Percentiles rank a stretch among this genome's conserved stretches.
phyloP scores from a whole-genome alignment of 345 rosid genomes.

The Gossypium rotundifolium region DNA sequence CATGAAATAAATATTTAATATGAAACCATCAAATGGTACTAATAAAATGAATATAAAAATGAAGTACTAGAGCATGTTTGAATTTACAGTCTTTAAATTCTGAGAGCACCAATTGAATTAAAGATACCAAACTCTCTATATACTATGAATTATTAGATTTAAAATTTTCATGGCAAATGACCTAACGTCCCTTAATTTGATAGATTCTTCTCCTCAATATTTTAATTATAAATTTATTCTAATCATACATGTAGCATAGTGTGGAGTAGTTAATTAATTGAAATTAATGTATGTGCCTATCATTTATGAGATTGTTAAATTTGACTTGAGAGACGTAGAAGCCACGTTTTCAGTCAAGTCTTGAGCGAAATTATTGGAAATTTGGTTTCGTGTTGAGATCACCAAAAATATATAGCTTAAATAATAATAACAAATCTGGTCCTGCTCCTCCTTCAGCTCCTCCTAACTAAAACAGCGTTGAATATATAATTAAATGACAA shows the following conservation, averaged over 20 bases:
- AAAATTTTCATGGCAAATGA: background rate
- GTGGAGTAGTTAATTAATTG: background rate
- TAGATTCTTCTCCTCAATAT: background rate
- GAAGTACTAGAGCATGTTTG: no score
- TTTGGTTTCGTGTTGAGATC: slow-evolving; percentile 10
- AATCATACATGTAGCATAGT: background rate
- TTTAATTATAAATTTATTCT: background rate
- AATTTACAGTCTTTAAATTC: no score
- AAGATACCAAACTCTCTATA: no score
- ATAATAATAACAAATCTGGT: background rate
- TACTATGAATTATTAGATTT: background rate
- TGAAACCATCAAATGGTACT: no score
- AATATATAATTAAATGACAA: background rate
- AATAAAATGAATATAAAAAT: no score
- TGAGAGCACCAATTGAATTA: no score
- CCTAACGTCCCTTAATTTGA: background rate
- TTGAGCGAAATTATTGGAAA: slow-evolving; percentile 3
- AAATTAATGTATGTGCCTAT: background rate
- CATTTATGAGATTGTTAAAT: background rate
- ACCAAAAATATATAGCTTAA: background rate
- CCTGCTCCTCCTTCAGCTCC: background rate
- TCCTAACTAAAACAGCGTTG: background rate
- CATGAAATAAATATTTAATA: no score
- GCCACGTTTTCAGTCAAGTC: background rate
- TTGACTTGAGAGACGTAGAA: slow-evolving; percentile 17